A percentile compares a stretch with the other conserved stretches of the same genome.
phyloP scores from a whole-genome alignment of 2,329 filamentous ascomycete species.

The Calonectria montana region DNA sequence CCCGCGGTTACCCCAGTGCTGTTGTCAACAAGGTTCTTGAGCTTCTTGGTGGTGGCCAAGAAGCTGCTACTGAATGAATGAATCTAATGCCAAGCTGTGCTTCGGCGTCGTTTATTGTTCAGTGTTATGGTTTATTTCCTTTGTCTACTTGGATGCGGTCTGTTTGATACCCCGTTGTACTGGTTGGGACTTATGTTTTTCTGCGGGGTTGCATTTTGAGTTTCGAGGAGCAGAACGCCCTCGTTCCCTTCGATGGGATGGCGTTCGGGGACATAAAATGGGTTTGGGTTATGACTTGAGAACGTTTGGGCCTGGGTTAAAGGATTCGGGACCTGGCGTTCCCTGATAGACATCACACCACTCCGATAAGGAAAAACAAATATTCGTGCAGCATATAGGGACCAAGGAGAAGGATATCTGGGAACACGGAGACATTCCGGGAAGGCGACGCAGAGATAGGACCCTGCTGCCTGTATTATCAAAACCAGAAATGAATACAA shows the following conservation, averaged over 20 bases:
- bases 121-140: slow-evolving; percentile 37
- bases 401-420: slow-evolving; percentile 25
- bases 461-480: slow-evolving; percentile 48
- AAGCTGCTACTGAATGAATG: slow-evolving; percentile 44
- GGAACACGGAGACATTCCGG: slow-evolving; percentile 28
- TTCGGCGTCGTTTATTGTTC: slow-evolving; percentile 17
- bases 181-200: slow-evolving; percentile 36
- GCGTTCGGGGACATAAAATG: slow-evolving; percentile 44
- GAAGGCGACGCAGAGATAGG: slow-evolving; percentile 38
- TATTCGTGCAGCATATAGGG: slow-evolving; percentile 44
- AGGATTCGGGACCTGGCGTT: slow-evolving; percentile 40
- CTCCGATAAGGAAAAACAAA: slow-evolving; percentile 52
- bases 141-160: slow-evolving; percentile 39
- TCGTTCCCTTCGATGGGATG: slow-evolving; percentile 37
- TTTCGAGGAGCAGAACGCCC: slow-evolving; percentile 33
- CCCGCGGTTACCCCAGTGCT: slow-evolving; percentile 88
- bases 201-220: slow-evolving; percentile 34
- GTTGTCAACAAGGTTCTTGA: slow-evolving; percentile 95
- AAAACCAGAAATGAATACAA: slow-evolving; percentile 34
- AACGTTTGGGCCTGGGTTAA: slow-evolving; percentile 37
- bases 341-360: slow-evolving; percentile 62
- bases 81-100: slow-evolving; percentile 3
- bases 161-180: slow-evolving; percentile 48
- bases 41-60: slow-evolving; percentile 75
- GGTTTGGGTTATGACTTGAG: slow-evolving; percentile 33